Base-by-base conservation (phyloP, 169 alveolate genomes). In the Cryptosporidium sp. region DNA sequence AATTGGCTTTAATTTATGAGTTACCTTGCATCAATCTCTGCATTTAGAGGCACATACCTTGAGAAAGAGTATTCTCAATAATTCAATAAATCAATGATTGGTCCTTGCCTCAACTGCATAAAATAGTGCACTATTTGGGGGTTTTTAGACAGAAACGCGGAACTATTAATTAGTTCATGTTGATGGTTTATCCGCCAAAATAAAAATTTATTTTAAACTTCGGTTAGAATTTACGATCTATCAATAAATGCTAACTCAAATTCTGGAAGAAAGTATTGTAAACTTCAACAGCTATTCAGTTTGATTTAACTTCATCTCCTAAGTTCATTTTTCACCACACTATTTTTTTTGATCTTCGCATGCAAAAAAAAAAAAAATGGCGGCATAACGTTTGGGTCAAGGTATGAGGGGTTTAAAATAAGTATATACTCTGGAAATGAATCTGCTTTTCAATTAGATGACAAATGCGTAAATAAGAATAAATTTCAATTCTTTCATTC, bases 111-210 rank as follows among this genome's bases (percentile, higher is more conserved):
- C 43, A 35, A 35, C 21, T 31, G 16, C 62, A 52, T 35, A 52
- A 73, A 73, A 7, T 33, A 73, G 37, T 73, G 86, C 86, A 73
- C 33, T 45, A 33, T 29, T 52, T 51, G 86, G 86, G 86, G 86
- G 86, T 58, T 73, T 73, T 69, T 69, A 73, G 86, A 73, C 86
- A 73, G 70, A 70, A 71, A 73, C 86, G 86, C 86, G 70, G 86
- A 73, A 73, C 86, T 73, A 73, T 73, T 73, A 71, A 71, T 71
- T 71, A 59, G 41, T 73, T 31, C 71, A 65, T 65, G 71, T 12
- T 35, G 5, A 35, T 65, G 43, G 50, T 26, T 69, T 69, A 39
- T 69, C 62, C 65, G 58, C 62, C 62, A 69, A 65, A 35, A 61
- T 21, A 10, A 26, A n/a, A 65, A 29, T 21, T 62, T n/a, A 23